Percentiles rank a stretch among this genome's conserved stretches.
Conservation (phyloP, 257 asterid genomes). For the Fraxinus anomala region DNA sequence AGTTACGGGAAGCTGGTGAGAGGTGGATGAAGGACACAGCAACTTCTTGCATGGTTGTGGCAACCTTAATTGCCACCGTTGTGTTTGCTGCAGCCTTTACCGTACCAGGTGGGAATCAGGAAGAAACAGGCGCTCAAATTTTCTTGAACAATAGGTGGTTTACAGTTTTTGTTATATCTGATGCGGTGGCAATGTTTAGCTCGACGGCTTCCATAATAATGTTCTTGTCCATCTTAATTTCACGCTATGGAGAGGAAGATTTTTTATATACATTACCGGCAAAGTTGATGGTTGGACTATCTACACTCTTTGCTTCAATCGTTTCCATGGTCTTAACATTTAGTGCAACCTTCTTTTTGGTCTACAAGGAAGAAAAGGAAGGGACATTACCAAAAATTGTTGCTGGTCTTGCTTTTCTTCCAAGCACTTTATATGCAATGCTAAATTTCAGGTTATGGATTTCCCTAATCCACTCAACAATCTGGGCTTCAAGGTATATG, state of each 20-base stretch:
- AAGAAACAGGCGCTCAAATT: constrained; percentile 27
- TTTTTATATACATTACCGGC: constrained; percentile 17
- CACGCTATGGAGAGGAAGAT: constrained; percentile 17
- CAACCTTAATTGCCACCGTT: constrained; percentile 40
- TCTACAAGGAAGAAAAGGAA: not conserved
- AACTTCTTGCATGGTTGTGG: constrained; percentile 41
- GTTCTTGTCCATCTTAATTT: constrained; percentile 27
- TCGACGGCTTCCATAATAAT: constrained; percentile 20
- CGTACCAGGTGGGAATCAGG: constrained; percentile 33
- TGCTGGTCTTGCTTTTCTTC: too few relatives aligned
- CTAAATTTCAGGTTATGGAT: not conserved
- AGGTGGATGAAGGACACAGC: constrained; percentile 45
- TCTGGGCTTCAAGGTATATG: not conserved
- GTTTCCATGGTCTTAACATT: constrained; percentile 16
- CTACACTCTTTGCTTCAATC: constrained; percentile 1
- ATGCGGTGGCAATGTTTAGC: constrained; percentile 21
- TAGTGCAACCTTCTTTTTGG: constrained; percentile 21
- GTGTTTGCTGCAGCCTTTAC: constrained; percentile 42
- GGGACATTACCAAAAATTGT: too few relatives aligned
- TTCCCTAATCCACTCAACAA: constrained; percentile 13
- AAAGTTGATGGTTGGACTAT: constrained; percentile 16
- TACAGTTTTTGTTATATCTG: constrained; percentile 27
- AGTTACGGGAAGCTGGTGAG: constrained; percentile 33
- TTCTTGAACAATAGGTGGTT: constrained; percentile 18
- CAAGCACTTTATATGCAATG: not conserved